Percentiles rank a stretch among this genome's conserved stretches.
These are phyloP conservation scores for Periconia digitata DNA, from an alignment of 2,329 filamentous ascomycete species.

Conservation along the genomic window DNA sequence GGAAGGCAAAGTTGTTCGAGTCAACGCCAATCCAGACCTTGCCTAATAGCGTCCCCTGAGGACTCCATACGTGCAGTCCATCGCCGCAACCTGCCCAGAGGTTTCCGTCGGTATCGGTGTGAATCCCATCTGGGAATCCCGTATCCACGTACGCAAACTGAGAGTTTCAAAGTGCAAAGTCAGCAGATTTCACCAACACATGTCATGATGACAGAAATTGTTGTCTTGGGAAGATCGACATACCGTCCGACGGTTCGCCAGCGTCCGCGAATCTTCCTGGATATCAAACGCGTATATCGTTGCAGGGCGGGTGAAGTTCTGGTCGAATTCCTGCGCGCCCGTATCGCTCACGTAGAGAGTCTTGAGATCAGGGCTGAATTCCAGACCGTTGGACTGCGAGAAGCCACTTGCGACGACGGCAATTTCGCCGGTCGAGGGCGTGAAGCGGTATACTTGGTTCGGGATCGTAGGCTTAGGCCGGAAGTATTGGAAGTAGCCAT, in stretches of 20 bases:
- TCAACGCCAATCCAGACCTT: constrained; percentile 58
- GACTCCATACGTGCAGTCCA: constrained; percentile 57
- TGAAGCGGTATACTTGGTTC: constrained; percentile 48
- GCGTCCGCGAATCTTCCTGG: constrained; percentile 36
- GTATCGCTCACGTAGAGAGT: constrained; percentile 52
- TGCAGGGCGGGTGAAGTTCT: constrained; percentile 43
- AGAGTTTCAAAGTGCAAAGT: too few species aligned
- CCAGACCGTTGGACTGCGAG: constrained; percentile 49
- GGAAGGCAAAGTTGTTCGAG: constrained; percentile 41
- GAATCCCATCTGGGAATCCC: constrained; percentile 62
- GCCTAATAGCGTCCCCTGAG: constrained; percentile 53
- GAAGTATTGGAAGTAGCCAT: constrained; percentile 35
- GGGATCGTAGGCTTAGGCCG: constrained; percentile 34
- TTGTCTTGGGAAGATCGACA: too few species aligned
- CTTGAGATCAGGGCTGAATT: constrained; percentile 47
- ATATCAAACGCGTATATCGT: constrained; percentile 49
- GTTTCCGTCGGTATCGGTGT: constrained; percentile 57
- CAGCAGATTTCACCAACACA: too few species aligned
- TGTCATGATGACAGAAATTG: too few species aligned
- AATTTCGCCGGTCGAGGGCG: constrained; percentile 44
- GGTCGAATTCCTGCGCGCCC: constrained; percentile 43
- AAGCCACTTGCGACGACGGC: constrained; percentile 47
- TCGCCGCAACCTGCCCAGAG: constrained; percentile 59
- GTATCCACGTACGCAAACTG: constrained; percentile 61
- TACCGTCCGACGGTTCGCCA: constrained; percentile 42